These are phyloP conservation scores for Gymnopilus dilepis DNA, from an alignment of 768 basidiomycete species.

Conservation along the genomic window DNA sequence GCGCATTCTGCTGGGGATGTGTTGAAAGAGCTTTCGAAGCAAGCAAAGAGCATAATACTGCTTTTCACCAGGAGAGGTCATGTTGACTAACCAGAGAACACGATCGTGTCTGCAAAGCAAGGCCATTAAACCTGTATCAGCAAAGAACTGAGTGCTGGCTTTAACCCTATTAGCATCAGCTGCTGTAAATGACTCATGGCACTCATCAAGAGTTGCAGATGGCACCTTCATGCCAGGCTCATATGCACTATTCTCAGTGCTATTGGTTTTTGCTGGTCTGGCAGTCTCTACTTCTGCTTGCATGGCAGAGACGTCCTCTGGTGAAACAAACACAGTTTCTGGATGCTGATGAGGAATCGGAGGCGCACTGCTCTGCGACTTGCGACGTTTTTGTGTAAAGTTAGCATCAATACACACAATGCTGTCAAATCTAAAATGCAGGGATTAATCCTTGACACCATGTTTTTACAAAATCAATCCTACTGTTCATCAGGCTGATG, in stretches of 20 bases:
- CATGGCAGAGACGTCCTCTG: slow-evolving; percentile 25
- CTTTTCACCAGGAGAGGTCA: no score
- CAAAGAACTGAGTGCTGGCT: no score
- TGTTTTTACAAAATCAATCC: background rate
- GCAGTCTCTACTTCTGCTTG: no score
- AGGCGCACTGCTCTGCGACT: slow-evolving; percentile 19
- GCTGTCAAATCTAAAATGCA: slow-evolving; percentile 32
- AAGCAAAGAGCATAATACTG: slow-evolving; percentile 34
- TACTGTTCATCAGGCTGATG: background rate
- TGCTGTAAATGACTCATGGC: slow-evolving; percentile 36
- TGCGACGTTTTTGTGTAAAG: slow-evolving; percentile 37
- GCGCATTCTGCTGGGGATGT: slow-evolving; percentile 34
- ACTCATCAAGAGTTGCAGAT: slow-evolving; percentile 37
- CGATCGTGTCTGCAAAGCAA: no score
- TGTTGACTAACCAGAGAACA: no score
- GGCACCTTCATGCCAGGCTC: slow-evolving; percentile 32
- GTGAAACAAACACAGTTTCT: slow-evolving; percentile 26
- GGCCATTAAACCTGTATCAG: no score
- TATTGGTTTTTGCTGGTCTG: slow-evolving; percentile 17
- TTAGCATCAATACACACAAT: no score
- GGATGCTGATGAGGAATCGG: slow-evolving; percentile 27
- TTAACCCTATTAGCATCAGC: slow-evolving; percentile 29
- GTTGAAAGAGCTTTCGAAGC: slow-evolving; percentile 35
- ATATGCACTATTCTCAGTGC: background rate
- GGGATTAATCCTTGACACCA: slow-evolving; percentile 11